These are phyloP conservation scores for Phytophthora vignae DNA, from an alignment of 352 stramenopile species.

Conservation along the genomic window DNA sequence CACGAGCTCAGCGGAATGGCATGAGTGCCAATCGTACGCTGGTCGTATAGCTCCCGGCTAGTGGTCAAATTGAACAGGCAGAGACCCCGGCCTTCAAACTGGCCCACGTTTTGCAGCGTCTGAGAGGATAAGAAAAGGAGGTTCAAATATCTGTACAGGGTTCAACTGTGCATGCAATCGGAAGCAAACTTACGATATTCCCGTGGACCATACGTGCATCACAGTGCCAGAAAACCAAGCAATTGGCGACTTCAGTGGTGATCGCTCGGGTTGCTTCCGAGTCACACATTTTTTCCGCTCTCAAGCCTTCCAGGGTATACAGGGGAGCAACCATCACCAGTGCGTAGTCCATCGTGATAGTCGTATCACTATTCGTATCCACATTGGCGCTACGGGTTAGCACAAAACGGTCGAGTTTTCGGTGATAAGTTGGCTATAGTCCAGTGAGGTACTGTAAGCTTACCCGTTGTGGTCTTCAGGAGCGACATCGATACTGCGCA, in stretches of 20 bases:
- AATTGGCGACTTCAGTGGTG: constrained; percentile 55
- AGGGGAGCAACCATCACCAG: constrained; percentile 64
- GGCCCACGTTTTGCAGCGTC: constrained; percentile 51
- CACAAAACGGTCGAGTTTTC: constrained; percentile 13
- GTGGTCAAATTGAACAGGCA: constrained; percentile 55
- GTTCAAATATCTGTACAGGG: neutral
- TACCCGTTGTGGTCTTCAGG: constrained; percentile 72
- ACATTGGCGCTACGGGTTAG: constrained; percentile 30
- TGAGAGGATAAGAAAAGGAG: constrained; percentile 20
- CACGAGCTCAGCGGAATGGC: constrained; percentile 43
- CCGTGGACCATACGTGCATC: constrained; percentile 64
- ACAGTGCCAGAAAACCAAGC: constrained; percentile 65
- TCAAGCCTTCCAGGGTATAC: constrained; percentile 55
- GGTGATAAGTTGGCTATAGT: constrained; percentile 2
- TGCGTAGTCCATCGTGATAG: constrained; percentile 60
- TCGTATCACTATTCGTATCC: constrained; percentile 45
- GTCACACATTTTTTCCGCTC: constrained; percentile 44
- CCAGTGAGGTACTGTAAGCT: neutral
- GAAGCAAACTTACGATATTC: constrained; percentile 57
- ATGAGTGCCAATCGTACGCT: constrained; percentile 33
- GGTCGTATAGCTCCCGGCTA: constrained; percentile 49
- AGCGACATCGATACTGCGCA: constrained; percentile 37
- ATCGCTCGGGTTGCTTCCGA: constrained; percentile 38
- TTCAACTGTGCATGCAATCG: neutral
- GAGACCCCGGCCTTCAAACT: constrained; percentile 51